phyloP scores from a whole-genome alignment of 1,139 yeast genomes.

The Lodderomyces metapsilosis region DNA sequence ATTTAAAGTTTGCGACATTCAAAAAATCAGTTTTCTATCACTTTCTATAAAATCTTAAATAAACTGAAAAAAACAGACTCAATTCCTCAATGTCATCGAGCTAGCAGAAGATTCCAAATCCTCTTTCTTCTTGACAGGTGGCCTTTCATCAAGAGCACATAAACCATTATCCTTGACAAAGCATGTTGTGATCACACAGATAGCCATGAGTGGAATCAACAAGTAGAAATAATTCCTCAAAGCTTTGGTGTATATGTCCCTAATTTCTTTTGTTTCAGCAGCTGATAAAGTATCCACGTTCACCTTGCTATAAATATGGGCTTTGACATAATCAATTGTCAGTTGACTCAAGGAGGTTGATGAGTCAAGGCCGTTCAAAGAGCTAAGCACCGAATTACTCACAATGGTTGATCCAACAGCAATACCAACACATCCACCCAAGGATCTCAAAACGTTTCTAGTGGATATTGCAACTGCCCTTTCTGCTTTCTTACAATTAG shows the following conservation, averaged over 20 bases:
- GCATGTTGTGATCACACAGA: conserved; percentile 35
- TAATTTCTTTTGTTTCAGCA: conserved; percentile 23
- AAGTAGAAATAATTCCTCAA: conserved; percentile 39
- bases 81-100: conserved; percentile 8
- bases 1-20: not conserved
- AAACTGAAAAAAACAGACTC: too few species aligned
- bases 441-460: conserved; percentile 50
- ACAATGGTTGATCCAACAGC: conserved; percentile 27
- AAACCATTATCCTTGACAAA: conserved; percentile 42
- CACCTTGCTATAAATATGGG: conserved; percentile 20
- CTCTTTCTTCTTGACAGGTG: conserved; percentile 6
- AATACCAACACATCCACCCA: conserved; percentile 51
- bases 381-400: conserved; percentile 19
- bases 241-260: conserved; percentile 31
- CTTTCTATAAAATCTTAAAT: not conserved
- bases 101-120: conserved; percentile 15
- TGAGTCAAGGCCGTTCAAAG: conserved; percentile 9
- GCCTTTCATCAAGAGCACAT: conserved; percentile 33
- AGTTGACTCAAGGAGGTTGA: conserved; percentile 12
- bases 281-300: conserved; percentile 17
- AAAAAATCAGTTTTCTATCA: not conserved
- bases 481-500: conserved; percentile 49
- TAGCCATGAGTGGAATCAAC: conserved; percentile 40
- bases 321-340: conserved; percentile 18
- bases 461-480: conserved; percentile 57